A percentile compares a stretch with the other conserved stretches of the same genome.
Conservation (phyloP, 1,139 yeast species). For the Hansenula anomala region DNA sequence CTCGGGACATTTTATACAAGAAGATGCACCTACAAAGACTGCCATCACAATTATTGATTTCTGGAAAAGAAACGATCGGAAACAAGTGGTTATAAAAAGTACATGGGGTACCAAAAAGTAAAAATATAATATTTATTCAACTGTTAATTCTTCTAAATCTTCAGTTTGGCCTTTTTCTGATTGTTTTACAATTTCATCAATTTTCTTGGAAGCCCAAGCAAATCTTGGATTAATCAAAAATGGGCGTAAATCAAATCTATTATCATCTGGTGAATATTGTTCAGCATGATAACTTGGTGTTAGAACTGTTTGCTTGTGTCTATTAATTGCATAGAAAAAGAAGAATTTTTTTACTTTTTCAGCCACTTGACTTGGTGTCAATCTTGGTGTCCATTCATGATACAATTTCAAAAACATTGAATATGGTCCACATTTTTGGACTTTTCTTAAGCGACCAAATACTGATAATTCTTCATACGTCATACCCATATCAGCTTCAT, state of each 20-base stretch:
- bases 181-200: slow-evolving; percentile 65
- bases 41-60: slow-evolving; percentile 54
- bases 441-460: slow-evolving; percentile 89
- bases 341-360: slow-evolving; percentile 89
- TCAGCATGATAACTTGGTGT: slow-evolving; percentile 98
- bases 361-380: slow-evolving; percentile 81
- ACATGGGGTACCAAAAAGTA: slow-evolving; percentile 29
- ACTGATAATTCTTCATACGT: slow-evolving; percentile 88
- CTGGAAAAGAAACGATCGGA: slow-evolving; percentile 44
- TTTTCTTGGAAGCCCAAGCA: slow-evolving; percentile 85
- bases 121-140: slow-evolving; percentile 27
- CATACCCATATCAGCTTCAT: slow-evolving; percentile 98
- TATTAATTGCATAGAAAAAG: slow-evolving; percentile 88
- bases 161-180: slow-evolving; percentile 34
- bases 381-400: slow-evolving; percentile 87
- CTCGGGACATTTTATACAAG: slow-evolving; percentile 90
- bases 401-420: slow-evolving; percentile 86
- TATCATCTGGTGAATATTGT: slow-evolving; percentile 96
- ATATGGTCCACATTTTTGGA: slow-evolving; percentile 93
- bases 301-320: slow-evolving; percentile 94
- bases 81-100: slow-evolving; percentile 28
- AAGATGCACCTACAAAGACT: slow-evolving; percentile 72
- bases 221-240: slow-evolving; percentile 89
- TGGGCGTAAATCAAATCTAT: slow-evolving; percentile 91
- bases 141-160: slow-evolving; percentile 34